These are phyloP conservation scores for Capronia coronata DNA, from an alignment of 2,329 filamentous ascomycete genomes.

Conservation along the genomic window DNA sequence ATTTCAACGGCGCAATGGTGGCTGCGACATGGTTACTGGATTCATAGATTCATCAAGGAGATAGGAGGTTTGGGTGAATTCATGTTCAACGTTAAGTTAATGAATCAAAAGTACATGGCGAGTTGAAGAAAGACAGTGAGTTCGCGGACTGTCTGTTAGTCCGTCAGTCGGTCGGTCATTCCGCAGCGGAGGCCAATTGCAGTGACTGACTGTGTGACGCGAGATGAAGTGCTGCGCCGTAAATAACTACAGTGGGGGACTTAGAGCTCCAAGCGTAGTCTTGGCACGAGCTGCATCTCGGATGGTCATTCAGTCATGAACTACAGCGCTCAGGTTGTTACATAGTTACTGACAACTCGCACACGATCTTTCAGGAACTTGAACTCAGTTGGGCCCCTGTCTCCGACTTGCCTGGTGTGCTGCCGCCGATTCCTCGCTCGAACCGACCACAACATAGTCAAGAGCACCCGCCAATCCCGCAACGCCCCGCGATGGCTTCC, in stretches of 20 bases:
- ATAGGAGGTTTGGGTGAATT: not conserved
- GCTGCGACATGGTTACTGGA: not conserved
- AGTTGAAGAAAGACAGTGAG: not conserved
- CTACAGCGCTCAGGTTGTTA: not conserved
- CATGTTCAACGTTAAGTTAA: not conserved
- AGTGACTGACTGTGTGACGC: too few species aligned
- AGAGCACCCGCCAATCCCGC: not conserved
- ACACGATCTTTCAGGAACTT: too few species aligned
- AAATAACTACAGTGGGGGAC: too few species aligned
- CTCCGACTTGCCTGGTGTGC: too few species aligned
- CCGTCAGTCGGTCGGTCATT: not conserved
- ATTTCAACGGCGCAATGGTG: constrained; percentile 1
- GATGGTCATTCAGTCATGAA: constrained; percentile 1
- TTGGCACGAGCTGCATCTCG: constrained; percentile 12
- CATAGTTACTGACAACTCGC: too few species aligned
- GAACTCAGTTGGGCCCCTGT: not conserved
- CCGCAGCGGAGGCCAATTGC: not conserved
- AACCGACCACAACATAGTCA: not conserved
- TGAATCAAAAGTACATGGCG: not conserved
- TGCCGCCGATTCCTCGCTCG: too few species aligned
- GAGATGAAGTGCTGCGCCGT: not conserved
- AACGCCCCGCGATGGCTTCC: constrained; percentile 11
- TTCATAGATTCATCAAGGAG: not conserved
- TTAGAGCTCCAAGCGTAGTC: constrained; percentile 6
- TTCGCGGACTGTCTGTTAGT: not conserved